Conservation (phyloP, 2,329 filamentous ascomycete species). For the Calcarisporium arbuscula region DNA sequence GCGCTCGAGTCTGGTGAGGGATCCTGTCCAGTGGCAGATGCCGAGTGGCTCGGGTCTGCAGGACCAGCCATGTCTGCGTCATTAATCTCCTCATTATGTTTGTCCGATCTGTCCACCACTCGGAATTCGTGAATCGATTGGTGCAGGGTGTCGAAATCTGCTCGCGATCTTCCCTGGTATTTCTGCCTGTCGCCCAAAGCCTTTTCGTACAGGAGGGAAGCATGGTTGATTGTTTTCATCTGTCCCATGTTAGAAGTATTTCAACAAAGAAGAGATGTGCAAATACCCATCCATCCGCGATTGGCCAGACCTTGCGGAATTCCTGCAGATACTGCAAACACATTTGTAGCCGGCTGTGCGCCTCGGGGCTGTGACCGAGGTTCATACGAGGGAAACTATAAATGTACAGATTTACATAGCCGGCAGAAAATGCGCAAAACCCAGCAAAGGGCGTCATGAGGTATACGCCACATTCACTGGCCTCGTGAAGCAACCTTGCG, state of each 20-base stretch:
- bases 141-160: constrained; percentile 22
- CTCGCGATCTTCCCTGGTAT: constrained; percentile 19
- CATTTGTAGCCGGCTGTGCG: constrained; percentile 15
- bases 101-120: constrained; percentile 22
- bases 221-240: constrained; percentile 20
- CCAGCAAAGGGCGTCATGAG: constrained; percentile 36
- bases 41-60: background rate
- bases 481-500: constrained; percentile 27
- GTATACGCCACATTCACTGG: constrained; percentile 27
- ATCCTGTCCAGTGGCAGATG: background rate
- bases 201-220: constrained; percentile 18
- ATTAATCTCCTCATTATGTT: constrained; percentile 22
- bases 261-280: too few species aligned
- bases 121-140: constrained; percentile 25
- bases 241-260: constrained; percentile 4
- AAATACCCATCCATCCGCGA: constrained; percentile 21
- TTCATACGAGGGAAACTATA: constrained; percentile 35
- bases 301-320: constrained; percentile 21
- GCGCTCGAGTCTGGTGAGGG: constrained; percentile 13
- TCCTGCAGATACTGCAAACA: constrained; percentile 20
- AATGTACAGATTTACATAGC: constrained; percentile 35
- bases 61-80: constrained; percentile 13
- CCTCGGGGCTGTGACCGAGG: constrained; percentile 20
- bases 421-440: constrained; percentile 39
- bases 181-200: constrained; percentile 14